Base-by-base conservation (phyloP, 1,284 basidiomycete species). In the Melampsora americana region DNA sequence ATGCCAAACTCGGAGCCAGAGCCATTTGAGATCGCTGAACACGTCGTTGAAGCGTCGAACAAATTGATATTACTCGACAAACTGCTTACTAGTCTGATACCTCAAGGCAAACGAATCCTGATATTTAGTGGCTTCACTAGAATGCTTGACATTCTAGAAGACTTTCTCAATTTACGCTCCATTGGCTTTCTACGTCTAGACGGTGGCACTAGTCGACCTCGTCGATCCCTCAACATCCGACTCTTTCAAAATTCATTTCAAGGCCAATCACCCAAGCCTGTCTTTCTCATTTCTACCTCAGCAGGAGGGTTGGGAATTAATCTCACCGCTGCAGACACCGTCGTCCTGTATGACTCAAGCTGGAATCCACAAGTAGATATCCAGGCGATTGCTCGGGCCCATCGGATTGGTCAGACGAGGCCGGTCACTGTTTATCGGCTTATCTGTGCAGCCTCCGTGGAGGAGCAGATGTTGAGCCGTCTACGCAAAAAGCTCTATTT, bases 381-480 rank as follows among this genome's bases (percentile, higher is more conserved):
- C 2, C 80, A 80, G 66, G 79, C 78, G 11, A 79, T 79, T 62
- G 78, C 79, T 4, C 77, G 79, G 23, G 79, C 80, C 5, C 79
- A 80, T 66, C 79, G 79, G 6, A 80, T 80, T 70, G 79, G 79
- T 4, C 80, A 80, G 46, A 79, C 77, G 20, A 73, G 77, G 66
- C 77, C 62, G 6, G 80, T 80, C 16, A 77, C 78, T 12, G 80
- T 80, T 2, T 80, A 78, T 69, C 73, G 77, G 23, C 66, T 80
- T 60, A 78, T 79, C 3, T 77, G 67, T 70, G 78, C 78, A 30
- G 78, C 80, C 14, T 88, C 86, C 69, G 88, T 89, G 44, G 88
- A 89, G 80, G 88, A 89, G 78, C 88, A 89, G 79, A 88, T 88
- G 86, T 84, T 88, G 3, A 87, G 88, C 78, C 85, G 88, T 35